These are phyloP conservation scores for Marasmius oreades DNA, from an alignment of 1,284 basidiomycete species.

Conservation along the genomic window DNA sequence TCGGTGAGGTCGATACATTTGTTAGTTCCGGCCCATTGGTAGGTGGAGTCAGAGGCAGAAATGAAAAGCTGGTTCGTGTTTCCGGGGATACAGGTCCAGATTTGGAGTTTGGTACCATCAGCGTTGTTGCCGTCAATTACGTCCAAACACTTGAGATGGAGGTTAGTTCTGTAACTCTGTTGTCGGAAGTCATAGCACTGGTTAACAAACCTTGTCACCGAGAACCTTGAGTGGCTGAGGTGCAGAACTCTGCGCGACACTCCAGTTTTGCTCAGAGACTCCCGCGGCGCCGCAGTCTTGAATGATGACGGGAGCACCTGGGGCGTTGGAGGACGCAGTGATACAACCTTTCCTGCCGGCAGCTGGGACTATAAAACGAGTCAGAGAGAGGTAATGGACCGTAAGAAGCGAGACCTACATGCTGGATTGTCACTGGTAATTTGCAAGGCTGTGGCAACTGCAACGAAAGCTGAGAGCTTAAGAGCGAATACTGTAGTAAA, in stretches of 20 bases:
- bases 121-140: neutral
- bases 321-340: neutral
- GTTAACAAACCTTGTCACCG: neutral
- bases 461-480: neutral
- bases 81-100: neutral
- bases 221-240: neutral
- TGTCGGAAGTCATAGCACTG: neutral
- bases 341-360: neutral
- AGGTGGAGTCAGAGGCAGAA: neutral
- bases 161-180: neutral
- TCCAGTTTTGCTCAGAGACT: neutral
- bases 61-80: neutral
- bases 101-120: neutral
- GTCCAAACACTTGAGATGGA: neutral
- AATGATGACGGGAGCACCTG: neutral
- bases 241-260: neutral
- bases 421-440: neutral
- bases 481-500: neutral
- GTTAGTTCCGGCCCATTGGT: conserved; percentile 6
- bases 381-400: neutral
- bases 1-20: conserved; percentile 11
- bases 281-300: neutral
- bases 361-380: neutral
- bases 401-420: neutral
- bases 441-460: neutral